phyloP scores from a whole-genome alignment of 495 filamentous ascomycete genomes.

The Xylaria longipes region DNA sequence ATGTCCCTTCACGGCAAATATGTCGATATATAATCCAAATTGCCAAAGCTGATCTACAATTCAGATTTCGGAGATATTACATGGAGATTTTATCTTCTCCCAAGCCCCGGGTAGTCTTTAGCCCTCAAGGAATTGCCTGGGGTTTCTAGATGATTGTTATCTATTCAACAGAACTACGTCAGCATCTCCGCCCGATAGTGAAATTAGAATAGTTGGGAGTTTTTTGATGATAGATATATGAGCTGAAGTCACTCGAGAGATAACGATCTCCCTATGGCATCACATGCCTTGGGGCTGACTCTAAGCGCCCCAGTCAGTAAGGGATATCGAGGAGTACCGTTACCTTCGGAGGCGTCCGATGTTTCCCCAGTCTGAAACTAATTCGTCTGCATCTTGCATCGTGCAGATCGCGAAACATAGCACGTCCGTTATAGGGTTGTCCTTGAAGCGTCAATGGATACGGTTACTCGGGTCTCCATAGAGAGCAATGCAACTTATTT shows the following conservation, averaged over 20 bases:
- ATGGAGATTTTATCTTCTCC: background rate
- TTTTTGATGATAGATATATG: background rate
- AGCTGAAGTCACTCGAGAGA: constrained; percentile 4
- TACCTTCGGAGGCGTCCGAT: constrained; percentile 6
- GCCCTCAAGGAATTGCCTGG: background rate
- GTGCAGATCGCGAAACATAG: constrained; percentile 19
- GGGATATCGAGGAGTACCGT: background rate
- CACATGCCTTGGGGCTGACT: constrained; percentile 6
- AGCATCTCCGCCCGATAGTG: background rate
- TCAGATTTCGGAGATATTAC: background rate
- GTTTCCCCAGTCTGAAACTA: constrained; percentile 1
- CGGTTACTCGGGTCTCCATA: background rate
- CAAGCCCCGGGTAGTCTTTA: background rate
- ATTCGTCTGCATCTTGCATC: background rate
- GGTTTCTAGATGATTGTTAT: background rate
- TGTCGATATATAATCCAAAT: background rate
- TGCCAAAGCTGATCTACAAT: background rate
- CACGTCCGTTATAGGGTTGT: constrained; percentile 4
- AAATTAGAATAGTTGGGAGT: background rate
- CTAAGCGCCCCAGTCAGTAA: background rate
- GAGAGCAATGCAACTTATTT: constrained; percentile 2
- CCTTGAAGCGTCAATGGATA: background rate
- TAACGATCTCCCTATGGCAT: constrained; percentile 10
- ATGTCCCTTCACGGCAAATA: background rate
- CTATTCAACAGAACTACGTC: background rate